Evolutionary conservation across 345 rosid genomes (phyloP), one percentile per base, ranked within the genome.

Genomic region (Camelina sativa): DNA sequence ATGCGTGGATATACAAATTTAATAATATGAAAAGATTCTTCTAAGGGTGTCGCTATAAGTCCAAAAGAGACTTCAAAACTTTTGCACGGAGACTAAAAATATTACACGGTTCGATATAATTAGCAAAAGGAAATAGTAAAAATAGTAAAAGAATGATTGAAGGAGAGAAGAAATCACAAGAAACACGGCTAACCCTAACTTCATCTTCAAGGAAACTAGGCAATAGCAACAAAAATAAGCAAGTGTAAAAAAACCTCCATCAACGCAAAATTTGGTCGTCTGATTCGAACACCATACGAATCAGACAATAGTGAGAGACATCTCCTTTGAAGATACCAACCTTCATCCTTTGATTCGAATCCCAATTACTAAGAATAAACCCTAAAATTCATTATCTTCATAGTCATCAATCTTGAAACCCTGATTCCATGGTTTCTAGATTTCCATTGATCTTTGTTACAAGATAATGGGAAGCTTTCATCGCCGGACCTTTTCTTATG

Each of bases 401-500:
- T 19, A 57, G 71, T 50, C 57, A 44, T 38, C 47, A 65, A 65
- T 41, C 73, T 65, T 71, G 56, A 65, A 65, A 52, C 77, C 72
- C 13, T 65, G 28, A 65, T 25, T 30, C 65, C 52, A 63, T 46
- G 71, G 66, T 62, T 63, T 63, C 65, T 44, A 62, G 60, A 35
- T 55, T 63, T n/a, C 23, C 28, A 46, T 62, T 62, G 58, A 69
- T 75, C 62, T 67, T 46, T 68, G 67, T 30, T 32, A 60, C 65
- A n/a, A 50, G 68, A 35, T 9, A 44, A 76, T 83, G 64, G 82
- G 81, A 62, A 85, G 85, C 17, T 57, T 76, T 51, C 77, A 84
- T 37, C 60, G 85, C 56, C 83, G 76, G 25, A 73, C 65, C 2
- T 83, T 74, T 67, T 72, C 83, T 7, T 94, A 91, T 56, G 60